A percentile compares a stretch with the other conserved stretches of the same genome.
Evolutionary conservation across 768 basidiomycete species (phyloP).

Genomic region (Sporobolomyces phaffii): DNA sequence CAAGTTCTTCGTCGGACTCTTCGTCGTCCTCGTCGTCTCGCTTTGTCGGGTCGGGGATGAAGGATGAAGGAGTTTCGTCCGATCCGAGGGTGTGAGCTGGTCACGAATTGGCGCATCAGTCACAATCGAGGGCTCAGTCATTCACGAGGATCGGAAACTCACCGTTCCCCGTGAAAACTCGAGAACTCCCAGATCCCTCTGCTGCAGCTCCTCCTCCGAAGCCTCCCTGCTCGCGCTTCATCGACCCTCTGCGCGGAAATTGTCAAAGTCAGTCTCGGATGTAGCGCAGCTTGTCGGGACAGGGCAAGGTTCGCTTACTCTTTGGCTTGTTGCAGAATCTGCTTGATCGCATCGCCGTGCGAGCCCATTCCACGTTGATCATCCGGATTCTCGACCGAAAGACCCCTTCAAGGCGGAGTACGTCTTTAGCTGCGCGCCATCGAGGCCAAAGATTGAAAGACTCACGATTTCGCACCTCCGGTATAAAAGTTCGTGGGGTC

Average conservation of each 20-base stretch:
- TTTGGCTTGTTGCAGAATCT: conserved; percentile 71
- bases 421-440: too few relatives aligned
- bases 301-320: too few relatives aligned
- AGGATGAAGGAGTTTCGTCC: conserved; percentile 75
- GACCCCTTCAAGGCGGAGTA: too few relatives aligned
- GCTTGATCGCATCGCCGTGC: conserved; percentile 47
- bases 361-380: conserved; percentile 54
- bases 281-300: too few relatives aligned
- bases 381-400: conserved; percentile 81
- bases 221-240: conserved; percentile 14
- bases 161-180: conserved; percentile 28
- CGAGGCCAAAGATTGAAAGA: too few relatives aligned
- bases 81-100: conserved; percentile 82
- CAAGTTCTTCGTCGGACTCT: conserved; percentile 51
- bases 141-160: not conserved
- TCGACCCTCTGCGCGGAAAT: not conserved
- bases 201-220: conserved; percentile 2
- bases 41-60: conserved; percentile 65
- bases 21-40: conserved; percentile 39
- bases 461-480: conserved; percentile 86
- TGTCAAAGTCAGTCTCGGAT: too few relatives aligned
- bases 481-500: conserved; percentile 70
- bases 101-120: conserved; percentile 53
- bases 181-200: not conserved
- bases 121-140: not conserved